A percentile compares a stretch with the other conserved stretches of the same genome.
Evolutionary conservation across 2,329 filamentous ascomycete species (phyloP).

Genomic region (Tolypocladium capitatum): DNA sequence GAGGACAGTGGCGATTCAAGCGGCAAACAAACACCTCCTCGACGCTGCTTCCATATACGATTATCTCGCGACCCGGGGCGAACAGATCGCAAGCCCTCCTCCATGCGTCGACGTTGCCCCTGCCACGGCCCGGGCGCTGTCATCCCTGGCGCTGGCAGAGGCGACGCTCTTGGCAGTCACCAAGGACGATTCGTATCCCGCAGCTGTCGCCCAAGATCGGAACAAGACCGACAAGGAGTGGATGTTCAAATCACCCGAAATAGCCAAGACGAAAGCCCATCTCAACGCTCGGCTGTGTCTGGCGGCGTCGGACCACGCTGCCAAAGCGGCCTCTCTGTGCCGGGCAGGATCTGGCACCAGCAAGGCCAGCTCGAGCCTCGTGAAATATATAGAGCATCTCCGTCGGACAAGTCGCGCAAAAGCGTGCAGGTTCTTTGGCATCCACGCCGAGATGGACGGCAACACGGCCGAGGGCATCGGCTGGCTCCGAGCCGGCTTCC

Average conservation of each 20-base stretch:
- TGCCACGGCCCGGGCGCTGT: conserved; percentile 39
- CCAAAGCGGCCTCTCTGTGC: conserved; percentile 48
- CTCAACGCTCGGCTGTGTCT: conserved; percentile 81
- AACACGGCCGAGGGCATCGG: conserved; percentile 76
- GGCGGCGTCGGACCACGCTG: conserved; percentile 76
- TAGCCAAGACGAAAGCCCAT: conserved; percentile 78
- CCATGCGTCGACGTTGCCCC: conserved; percentile 42
- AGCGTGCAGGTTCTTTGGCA: conserved; percentile 78
- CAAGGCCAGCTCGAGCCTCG: conserved; percentile 50
- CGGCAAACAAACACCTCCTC: conserved; percentile 65
- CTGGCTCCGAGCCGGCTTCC: conserved; percentile 68
- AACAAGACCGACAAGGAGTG: conserved; percentile 81
- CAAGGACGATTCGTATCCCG: conserved; percentile 89
- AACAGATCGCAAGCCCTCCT: conserved; percentile 23
- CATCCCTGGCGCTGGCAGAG: conserved; percentile 65
- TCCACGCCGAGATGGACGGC: conserved; percentile 73
- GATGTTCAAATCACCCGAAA: conserved; percentile 87
- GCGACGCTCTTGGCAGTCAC: conserved; percentile 80
- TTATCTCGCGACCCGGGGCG: conserved; percentile 49
- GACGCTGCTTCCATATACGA: conserved; percentile 68
- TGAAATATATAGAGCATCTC: conserved; percentile 65
- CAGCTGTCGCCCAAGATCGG: conserved; percentile 64
- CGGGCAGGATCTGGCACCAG: conserved; percentile 24
- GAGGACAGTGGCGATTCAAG: conserved; percentile 54
- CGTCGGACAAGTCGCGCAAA: conserved; percentile 64